Base-by-base conservation (phyloP, 106 monocot species). In the Platanthera zijinensis region DNA sequence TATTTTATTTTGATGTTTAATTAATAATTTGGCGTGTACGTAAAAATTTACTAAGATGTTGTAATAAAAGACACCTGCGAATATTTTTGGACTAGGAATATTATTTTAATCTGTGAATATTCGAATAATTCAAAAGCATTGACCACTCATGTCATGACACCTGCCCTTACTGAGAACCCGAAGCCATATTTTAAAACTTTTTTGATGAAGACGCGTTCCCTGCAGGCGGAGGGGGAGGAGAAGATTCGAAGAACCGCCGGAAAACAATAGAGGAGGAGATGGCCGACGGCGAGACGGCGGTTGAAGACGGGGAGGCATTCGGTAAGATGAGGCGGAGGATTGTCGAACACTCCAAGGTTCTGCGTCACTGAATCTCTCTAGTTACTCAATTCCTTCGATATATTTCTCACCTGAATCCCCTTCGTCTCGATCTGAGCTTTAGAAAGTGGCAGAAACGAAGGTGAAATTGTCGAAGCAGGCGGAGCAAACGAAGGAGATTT, bases 401-500 rank as follows among this genome's bases (percentile, higher is more conserved):
- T 19, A 51, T 47, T 73, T 80, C 45, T 28, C 59, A 7, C 17
- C 46, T 46, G 76, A 48, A 12, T n/a, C n/a, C 9, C 28, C 17
- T 9, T 75, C 57, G 1, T 9, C 48, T 13, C 3, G 74, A 39
- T 74, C 71, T 32, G 48, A 4, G 13, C 19, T 13, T 46, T 57
- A 81, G 86, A 81, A 78, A 80, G 84, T 79, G 21, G 72, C 51
- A 51, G 50, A 72, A 72, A 70, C 70, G 48, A 70, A 70, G 70
- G 86, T 80, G 71, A 78, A 71, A 48, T 57, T 81, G 69, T 81
- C 81, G 69, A 81, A 76, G 49, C 81, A 81, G 53, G 81, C 81
- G 21, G 82, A 9, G 10, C 88, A 86, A 57, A 90, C 92, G 71
- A 95, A 89, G 82, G 84, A 88, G 84, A 86, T 95, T 28, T 57